Base-by-base conservation (phyloP, 202 grass and related monocot genomes). In the Musa balbisiana region DNA sequence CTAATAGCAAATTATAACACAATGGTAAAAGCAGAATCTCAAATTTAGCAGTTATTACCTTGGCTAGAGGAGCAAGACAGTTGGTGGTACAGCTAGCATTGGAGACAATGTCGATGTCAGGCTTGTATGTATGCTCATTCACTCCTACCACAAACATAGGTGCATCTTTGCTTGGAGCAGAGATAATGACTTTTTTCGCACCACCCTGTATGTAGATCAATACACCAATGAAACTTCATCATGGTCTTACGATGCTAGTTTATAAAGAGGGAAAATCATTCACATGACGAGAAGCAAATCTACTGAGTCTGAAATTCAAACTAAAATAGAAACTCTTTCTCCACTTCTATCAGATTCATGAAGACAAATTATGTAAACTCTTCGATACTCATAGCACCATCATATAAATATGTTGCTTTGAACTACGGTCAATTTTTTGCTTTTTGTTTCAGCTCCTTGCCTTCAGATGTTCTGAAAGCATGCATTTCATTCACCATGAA, bases 31-130 rank as follows among this genome's bases (percentile, higher is more conserved):
- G 33, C 33, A 43, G 33, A 43, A 43, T 43, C 33, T 43, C 4
- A 43, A 8, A 43, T 43, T 43, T 43, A 43, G 33, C 33, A 43
- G 33, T 43, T 15, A 87, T 79, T 77, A 82, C 73, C 92, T 96
- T 96, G 55, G 92, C 88, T 58, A 96, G 84, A 52, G 88, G 86
- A 76, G 88, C 92, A 83, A 96, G 89, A 74, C 92, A 91, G 86
- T 96, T 96, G 11, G 92, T 96, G 51, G 92, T 96, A 84, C 92
- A 96, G 78, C 92, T 96, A 78, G 92, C 92, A 69, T 96, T 96
- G 82, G 92, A 96, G 67, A 91, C 91, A 43, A 95, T 85, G 77
- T 90, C 14, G 5, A 91, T 80, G 52, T 91, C 84, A 75, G 86
- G 55, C 17, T 70, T 96, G 92, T 91, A 96, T 22, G 91, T 84